These are phyloP conservation scores for Coniferiporia weirii DNA, from an alignment of 1,284 basidiomycete genomes.

Conservation along the genomic window DNA sequence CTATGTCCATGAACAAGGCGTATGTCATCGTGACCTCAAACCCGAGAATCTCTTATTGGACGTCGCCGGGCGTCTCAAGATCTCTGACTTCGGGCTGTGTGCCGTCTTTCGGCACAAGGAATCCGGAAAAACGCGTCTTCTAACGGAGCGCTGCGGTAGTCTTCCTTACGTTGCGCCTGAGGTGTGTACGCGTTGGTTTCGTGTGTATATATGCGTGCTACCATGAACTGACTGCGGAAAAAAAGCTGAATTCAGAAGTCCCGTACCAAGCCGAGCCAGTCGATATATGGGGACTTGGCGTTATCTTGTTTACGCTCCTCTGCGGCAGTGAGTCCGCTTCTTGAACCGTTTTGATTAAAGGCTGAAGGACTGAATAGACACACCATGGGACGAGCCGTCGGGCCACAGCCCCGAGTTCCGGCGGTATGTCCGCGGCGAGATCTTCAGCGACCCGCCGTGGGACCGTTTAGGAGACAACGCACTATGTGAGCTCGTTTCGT, in stretches of 20 bases:
- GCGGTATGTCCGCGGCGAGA: constrained; percentile 70
- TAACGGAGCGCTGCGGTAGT: constrained; percentile 88
- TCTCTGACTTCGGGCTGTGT: constrained; percentile 94
- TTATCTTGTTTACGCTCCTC: constrained; percentile 92
- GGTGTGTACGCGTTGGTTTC: constrained; percentile 37
- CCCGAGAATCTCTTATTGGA: constrained; percentile 92
- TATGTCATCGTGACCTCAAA: constrained; percentile 95
- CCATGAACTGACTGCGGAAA: not conserved
- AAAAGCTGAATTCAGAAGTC: constrained; percentile 43
- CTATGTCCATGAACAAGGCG: constrained; percentile 85
- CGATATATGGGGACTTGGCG: constrained; percentile 94
- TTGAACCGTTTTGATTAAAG: not conserved
- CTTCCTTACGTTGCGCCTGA: constrained; percentile 95
- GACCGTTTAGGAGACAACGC: constrained; percentile 56
- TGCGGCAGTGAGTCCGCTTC: constrained; percentile 71
- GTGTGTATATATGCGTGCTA: not conserved
- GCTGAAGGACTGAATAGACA: constrained; percentile 50
- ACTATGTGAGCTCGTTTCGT: constrained; percentile 41
- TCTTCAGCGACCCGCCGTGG: constrained; percentile 83
- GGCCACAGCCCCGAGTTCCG: constrained; percentile 72
- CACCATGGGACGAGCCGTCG: constrained; percentile 97
- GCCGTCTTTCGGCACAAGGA: constrained; percentile 91
- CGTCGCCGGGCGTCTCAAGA: constrained; percentile 76
- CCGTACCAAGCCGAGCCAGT: constrained; percentile 89
- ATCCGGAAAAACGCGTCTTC: constrained; percentile 59